phyloP scores from a whole-genome alignment of 495 filamentous ascomycete species.

The Penicillium paxilli region DNA sequence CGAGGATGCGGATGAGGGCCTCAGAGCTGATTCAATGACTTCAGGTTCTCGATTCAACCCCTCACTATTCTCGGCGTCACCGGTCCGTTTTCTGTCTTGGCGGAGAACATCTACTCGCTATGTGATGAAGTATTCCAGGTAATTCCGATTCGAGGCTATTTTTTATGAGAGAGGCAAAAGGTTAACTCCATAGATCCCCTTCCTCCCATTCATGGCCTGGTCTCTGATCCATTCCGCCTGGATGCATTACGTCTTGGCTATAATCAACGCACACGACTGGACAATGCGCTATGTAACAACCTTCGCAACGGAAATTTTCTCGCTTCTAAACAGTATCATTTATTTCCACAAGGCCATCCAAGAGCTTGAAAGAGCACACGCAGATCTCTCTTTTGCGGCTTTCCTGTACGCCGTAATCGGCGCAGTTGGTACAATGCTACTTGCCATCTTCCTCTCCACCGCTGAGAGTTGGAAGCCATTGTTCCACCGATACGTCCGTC shows the following conservation, averaged over 20 bases:
- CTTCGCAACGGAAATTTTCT: slow-evolving; percentile 71
- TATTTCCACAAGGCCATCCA: slow-evolving; percentile 76
- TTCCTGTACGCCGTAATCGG: slow-evolving; percentile 73
- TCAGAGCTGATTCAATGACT: neutral
- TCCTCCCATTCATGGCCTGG: slow-evolving; percentile 76
- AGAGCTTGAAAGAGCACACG: slow-evolving; percentile 63
- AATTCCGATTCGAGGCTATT: too few species aligned
- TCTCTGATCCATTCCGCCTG: slow-evolving; percentile 68
- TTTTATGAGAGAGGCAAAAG: too few species aligned
- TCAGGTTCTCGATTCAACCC: slow-evolving; percentile 66
- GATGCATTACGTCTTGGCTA: slow-evolving; percentile 69
- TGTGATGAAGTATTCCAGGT: slow-evolving; percentile 60
- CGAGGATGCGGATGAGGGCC: too few species aligned
- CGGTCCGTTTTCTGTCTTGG: slow-evolving; percentile 71
- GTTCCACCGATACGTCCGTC: slow-evolving; percentile 65
- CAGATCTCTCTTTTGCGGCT: slow-evolving; percentile 59
- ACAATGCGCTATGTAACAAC: slow-evolving; percentile 77
- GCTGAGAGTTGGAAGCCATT: slow-evolving; percentile 65
- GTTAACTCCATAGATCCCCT: too few species aligned
- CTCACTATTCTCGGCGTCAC: slow-evolving; percentile 72
- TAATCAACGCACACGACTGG: slow-evolving; percentile 75
- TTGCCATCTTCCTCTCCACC: slow-evolving; percentile 65
- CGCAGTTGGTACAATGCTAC: slow-evolving; percentile 65
- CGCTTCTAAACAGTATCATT: slow-evolving; percentile 69
- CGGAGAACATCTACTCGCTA: slow-evolving; percentile 67